These are phyloP conservation scores for Aspergillus latus DNA, from an alignment of 2,329 filamentous ascomycete species.

Conservation along the genomic window DNA sequence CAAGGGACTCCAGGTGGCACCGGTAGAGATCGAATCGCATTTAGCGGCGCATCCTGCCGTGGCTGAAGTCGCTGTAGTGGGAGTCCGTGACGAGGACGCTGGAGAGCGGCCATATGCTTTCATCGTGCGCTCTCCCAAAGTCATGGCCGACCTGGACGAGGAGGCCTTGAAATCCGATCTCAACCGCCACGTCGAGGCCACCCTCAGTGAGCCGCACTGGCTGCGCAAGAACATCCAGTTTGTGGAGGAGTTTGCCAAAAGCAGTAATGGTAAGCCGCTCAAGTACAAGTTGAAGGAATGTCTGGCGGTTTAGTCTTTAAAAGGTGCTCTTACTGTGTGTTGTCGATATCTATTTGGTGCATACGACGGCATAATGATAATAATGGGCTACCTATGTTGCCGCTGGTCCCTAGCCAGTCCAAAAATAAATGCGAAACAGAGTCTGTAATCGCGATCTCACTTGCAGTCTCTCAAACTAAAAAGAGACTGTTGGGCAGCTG, in stretches of 20 bases:
- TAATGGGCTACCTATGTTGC: too few species aligned
- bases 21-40: slow-evolving; percentile 63
- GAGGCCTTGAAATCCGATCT: background rate
- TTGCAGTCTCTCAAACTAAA: too few species aligned
- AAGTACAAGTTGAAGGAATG: background rate
- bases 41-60: slow-evolving; percentile 58
- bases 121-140: slow-evolving; percentile 41
- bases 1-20: slow-evolving; percentile 51
- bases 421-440: too few species aligned
- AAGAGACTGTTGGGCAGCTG: too few species aligned
- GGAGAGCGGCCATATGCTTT: slow-evolving; percentile 60
- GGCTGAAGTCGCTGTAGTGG: slow-evolving; percentile 56
- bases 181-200: background rate
- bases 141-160: background rate
- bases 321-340: too few species aligned
- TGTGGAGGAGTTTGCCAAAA: slow-evolving; percentile 1
- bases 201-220: slow-evolving; percentile 5
- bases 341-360: too few species aligned
- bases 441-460: too few species aligned
- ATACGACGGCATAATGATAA: too few species aligned
- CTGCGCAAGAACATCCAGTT: slow-evolving; percentile 2
- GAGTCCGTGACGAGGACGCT: slow-evolving; percentile 35
- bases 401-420: too few species aligned
- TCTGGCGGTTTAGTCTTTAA: background rate
- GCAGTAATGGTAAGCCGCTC: slow-evolving; percentile 3